Conservation (phyloP, 1,284 basidiomycete genomes). For the Ustilago vetiveriae region DNA sequence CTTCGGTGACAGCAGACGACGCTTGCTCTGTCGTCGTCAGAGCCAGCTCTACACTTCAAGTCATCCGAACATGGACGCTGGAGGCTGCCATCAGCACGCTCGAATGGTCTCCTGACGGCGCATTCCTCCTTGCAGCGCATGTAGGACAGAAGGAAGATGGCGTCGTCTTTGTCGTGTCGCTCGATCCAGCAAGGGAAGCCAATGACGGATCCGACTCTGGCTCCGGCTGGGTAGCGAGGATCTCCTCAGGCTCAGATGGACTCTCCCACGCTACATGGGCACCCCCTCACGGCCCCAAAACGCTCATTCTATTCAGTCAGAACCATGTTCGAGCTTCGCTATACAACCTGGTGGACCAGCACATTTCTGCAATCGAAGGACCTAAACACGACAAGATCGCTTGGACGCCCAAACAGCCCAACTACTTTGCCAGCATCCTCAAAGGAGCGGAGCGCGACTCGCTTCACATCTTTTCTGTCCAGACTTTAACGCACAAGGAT, state of each 20-base stretch:
- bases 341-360: conserved; percentile 46
- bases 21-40: conserved; percentile 42
- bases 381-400: conserved; percentile 43
- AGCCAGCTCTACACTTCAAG: conserved; percentile 56
- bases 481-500: conserved; percentile 18
- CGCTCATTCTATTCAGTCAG: conserved; percentile 47
- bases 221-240: conserved; percentile 58
- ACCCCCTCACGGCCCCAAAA: conserved; percentile 42
- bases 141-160: conserved; percentile 36
- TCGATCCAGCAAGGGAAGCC: conserved; percentile 56
- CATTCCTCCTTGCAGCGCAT: conserved; percentile 47
- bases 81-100: conserved; percentile 40
- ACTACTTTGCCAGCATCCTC: conserved; percentile 37
- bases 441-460: conserved; percentile 39
- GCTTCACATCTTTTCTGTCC: conserved; percentile 27
- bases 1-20: conserved; percentile 46
- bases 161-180: conserved; percentile 53
- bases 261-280: conserved; percentile 52
- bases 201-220: conserved; percentile 55
- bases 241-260: conserved; percentile 53
- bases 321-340: conserved; percentile 41
- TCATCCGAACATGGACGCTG: conserved; percentile 58
- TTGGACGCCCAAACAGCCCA: conserved; percentile 33
- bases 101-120: conserved; percentile 58
- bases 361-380: conserved; percentile 47